Conservation (phyloP, 2,329 filamentous ascomycete species). For the Aspergillus piperis region DNA sequence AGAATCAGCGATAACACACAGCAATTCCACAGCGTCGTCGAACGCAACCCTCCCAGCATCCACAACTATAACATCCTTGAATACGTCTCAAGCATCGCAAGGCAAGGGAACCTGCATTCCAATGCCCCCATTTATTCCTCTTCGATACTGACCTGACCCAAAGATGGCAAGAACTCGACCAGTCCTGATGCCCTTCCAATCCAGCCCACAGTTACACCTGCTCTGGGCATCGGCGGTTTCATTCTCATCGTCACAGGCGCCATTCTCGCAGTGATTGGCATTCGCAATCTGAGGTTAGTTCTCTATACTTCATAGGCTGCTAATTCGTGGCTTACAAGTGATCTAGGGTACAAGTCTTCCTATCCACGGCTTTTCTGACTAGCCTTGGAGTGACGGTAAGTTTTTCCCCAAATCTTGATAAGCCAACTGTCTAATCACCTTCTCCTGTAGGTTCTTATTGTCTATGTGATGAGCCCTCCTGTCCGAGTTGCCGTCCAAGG, state of each 20-base stretch:
- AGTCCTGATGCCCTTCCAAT: slow-evolving; percentile 62
- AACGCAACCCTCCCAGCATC: slow-evolving; percentile 19
- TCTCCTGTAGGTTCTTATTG: slow-evolving; percentile 63
- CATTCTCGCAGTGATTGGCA: slow-evolving; percentile 73
- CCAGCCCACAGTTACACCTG: slow-evolving; percentile 73
- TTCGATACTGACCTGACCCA: not conserved
- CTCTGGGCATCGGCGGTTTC: slow-evolving; percentile 74
- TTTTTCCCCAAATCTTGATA: not conserved
- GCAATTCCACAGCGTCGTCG: slow-evolving; percentile 14
- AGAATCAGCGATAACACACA: slow-evolving; percentile 13
- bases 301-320: not conserved
- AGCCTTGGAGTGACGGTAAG: slow-evolving; percentile 69
- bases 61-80: slow-evolving; percentile 30
- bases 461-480: slow-evolving; percentile 84
- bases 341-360: slow-evolving; percentile 68
- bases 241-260: slow-evolving; percentile 73
- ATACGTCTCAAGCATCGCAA: slow-evolving; percentile 19
- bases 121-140: not conserved
- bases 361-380: slow-evolving; percentile 74
- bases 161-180: slow-evolving; percentile 24
- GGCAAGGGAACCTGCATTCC: slow-evolving; percentile 13
- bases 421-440: not conserved
- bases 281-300: slow-evolving; percentile 69
- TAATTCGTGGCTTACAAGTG: slow-evolving; percentile 16
- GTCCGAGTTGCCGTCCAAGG: slow-evolving; percentile 76